Evolutionary conservation across 1,284 basidiomycete species (phyloP), one percentile per base, ranked within the genome.

Genomic region (Sphagnurus paluster): DNA sequence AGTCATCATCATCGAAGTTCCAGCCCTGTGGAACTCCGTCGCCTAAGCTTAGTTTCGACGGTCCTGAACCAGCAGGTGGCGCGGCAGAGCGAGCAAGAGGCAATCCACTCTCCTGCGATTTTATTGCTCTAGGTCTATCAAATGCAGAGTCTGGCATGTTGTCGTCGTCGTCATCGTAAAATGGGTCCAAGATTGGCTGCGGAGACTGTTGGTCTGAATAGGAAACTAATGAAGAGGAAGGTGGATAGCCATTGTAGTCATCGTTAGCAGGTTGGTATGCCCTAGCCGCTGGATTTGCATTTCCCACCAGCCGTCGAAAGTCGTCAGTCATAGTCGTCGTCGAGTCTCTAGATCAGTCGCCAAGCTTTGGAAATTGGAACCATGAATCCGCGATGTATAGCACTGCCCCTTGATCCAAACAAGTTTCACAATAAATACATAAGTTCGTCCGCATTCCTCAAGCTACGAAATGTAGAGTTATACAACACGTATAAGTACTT

Each of bases 131-230:
- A n/a, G 72, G 69, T 40, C 69, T 62, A 43, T 77, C 80, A 67
- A 84, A 85, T 19, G 79, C 79, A 24, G 82, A 82, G 67, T 85
- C 82, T 16, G 80, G 80, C 24, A 72, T 57, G 53, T 80, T 74
- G 51, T 82, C 82, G 55, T 89, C 87, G 52, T 86, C 84, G 60
- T 90, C 87, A 66, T 87, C 84, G 64, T 90, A 90, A 66, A 90
- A 90, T 2, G 87, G 87, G 65, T 90, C 87, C 65, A 90, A 70
- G 23, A 40, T 41, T 44, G 75, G 68, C 56, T 76, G 72, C 50
- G 71, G 71, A 53, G 69, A 64, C 33, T 61, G 60, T 56, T 69
- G 64, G 58, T 66, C 63, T 50, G 53, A 52, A 49, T 72, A 71
- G 36, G 66, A 65, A 42, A 56, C 57, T 40, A 58, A 57, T 16